A percentile compares a stretch with the other conserved stretches of the same genome.
These are phyloP conservation scores for Lactarius evosmus DNA, from an alignment of 768 basidiomycete genomes.

Conservation along the genomic window DNA sequence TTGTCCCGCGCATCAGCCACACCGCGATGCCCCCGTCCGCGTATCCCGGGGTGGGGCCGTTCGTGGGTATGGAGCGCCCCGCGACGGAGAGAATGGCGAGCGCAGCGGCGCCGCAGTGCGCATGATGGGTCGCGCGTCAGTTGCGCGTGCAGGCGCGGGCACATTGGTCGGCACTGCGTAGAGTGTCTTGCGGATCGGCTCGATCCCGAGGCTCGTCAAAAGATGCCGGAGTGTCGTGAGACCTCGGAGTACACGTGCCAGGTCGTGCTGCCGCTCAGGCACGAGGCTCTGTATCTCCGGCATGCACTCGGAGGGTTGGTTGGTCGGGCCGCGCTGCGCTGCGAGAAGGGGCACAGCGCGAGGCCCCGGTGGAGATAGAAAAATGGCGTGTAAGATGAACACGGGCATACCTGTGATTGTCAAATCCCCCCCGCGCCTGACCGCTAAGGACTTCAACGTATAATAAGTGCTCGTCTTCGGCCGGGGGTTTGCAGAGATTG, in stretches of 20 bases:
- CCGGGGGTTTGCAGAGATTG: conserved; percentile 76
- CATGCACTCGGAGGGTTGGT: conserved; percentile 69
- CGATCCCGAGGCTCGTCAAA: conserved; percentile 53
- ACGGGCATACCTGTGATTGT: conserved; percentile 71
- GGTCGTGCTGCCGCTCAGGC: conserved; percentile 72
- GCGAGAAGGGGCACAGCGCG: conserved; percentile 83
- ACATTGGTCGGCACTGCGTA: conserved; percentile 77
- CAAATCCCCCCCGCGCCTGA: conserved; percentile 78
- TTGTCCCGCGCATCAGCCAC: conserved; percentile 36
- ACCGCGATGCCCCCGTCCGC: no score
- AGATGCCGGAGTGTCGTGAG: conserved; percentile 46
- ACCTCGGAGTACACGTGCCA: conserved; percentile 73
- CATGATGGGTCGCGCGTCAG: conserved; percentile 60
- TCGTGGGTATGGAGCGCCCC: conserved; percentile 45
- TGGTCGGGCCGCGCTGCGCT: conserved; percentile 68
- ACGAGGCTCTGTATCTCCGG: conserved; percentile 57
- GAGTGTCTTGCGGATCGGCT: conserved; percentile 80
- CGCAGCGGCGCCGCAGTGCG: conserved; percentile 75
- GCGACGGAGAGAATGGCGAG: conserved; percentile 71
- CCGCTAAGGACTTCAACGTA: conserved; percentile 70
- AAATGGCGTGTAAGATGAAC: no score
- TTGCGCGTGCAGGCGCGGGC: conserved; percentile 51
- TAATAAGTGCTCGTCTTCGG: conserved; percentile 70
- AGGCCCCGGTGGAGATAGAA: conserved; percentile 49
- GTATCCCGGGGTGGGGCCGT: no score